These are phyloP conservation scores for Spergularia marina DNA, from an alignment of 148 eudicot species.

Conservation along the genomic window DNA sequence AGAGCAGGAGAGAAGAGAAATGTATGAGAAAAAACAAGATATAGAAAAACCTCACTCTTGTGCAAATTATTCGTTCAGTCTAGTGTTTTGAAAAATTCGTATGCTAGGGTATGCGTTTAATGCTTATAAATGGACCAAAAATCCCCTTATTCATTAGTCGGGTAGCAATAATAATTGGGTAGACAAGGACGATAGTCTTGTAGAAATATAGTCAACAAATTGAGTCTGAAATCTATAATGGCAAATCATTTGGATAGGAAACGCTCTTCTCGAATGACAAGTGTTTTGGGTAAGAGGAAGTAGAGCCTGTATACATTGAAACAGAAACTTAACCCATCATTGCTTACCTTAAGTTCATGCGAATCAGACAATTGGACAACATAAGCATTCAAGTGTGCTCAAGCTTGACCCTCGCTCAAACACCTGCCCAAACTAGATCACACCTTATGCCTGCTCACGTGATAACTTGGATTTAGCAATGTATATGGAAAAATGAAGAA, in stretches of 20 bases:
- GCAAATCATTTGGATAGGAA: too few relatives aligned
- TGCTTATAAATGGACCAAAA: too few relatives aligned
- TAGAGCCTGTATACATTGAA: not conserved
- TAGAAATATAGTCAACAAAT: too few relatives aligned
- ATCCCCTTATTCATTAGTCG: too few relatives aligned
- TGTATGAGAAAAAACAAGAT: not conserved
- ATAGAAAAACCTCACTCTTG: not conserved
- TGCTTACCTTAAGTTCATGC: constrained; percentile 19
- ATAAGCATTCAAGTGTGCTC: not conserved
- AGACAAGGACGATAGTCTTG: too few relatives aligned
- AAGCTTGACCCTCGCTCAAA: constrained; percentile 11
- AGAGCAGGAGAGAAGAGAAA: not conserved
- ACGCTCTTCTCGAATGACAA: too few relatives aligned
- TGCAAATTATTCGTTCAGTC: too few relatives aligned
- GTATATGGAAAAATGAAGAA: not conserved
- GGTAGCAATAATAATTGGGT: too few relatives aligned
- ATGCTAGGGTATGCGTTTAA: too few relatives aligned
- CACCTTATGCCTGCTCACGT: not conserved
- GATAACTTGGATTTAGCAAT: not conserved
- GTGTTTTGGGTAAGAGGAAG: not conserved
- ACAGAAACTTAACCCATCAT: too few relatives aligned
- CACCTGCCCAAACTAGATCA: constrained; percentile 11
- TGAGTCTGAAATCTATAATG: too few relatives aligned
- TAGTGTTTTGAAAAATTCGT: too few relatives aligned
- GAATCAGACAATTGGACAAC: constrained; percentile 9